A percentile compares a stretch with the other conserved stretches of the same genome.
Conservation (phyloP, 139 green algal genomes). For the Chlamydomonas applanata region DNA sequence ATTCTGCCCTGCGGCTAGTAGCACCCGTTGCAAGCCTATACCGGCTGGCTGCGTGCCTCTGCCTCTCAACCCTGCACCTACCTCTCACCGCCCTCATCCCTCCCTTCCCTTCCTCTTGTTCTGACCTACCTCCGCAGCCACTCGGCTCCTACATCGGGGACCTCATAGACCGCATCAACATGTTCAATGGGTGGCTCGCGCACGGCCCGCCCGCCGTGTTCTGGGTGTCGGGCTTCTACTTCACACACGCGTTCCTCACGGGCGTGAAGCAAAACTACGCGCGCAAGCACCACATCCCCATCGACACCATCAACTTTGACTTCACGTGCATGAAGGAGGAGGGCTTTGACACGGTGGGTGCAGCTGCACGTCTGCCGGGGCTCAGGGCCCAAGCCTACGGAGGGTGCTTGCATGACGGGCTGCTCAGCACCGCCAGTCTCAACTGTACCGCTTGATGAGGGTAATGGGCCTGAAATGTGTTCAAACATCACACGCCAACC, state of each 20-base stretch:
- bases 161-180: constrained; percentile 58
- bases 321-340: constrained; percentile 37
- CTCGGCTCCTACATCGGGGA: constrained; percentile 70
- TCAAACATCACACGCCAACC: constrained; percentile 7
- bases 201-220: constrained; percentile 63
- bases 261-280: constrained; percentile 83
- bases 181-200: constrained; percentile 67
- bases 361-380: too few species aligned
- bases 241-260: constrained; percentile 73
- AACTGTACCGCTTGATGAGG: too few species aligned
- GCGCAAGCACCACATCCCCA: constrained; percentile 60
- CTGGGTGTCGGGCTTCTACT: constrained; percentile 86
- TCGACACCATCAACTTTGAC: constrained; percentile 76
- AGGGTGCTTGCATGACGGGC: too few species aligned
- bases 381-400: too few species aligned
- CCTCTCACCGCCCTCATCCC: too few species aligned
- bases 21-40: too few species aligned
- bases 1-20: too few species aligned
- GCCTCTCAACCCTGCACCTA: too few species aligned
- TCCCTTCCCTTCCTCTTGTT: too few species aligned
- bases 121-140: constrained; percentile 22
- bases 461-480: too few species aligned
- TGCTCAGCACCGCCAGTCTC: too few species aligned
- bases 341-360: not conserved
- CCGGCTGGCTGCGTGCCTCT: too few species aligned